Evolutionary conservation across 495 filamentous ascomycete genomes (phyloP), one percentile per base, ranked within the genome.

Genomic region (Apiosordaria backusii): DNA sequence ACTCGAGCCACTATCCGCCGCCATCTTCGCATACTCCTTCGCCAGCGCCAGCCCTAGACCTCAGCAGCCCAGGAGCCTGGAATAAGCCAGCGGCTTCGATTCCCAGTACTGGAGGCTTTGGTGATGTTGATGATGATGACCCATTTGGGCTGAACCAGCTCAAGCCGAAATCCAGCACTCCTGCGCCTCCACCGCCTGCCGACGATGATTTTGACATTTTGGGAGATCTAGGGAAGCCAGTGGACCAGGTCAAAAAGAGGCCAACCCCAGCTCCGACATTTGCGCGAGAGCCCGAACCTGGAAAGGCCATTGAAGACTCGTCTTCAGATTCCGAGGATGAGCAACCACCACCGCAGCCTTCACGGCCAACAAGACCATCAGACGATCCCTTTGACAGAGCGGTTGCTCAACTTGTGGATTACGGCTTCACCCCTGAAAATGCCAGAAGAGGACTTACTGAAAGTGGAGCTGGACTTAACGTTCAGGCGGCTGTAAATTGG

Each of bases 181-280:
- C 79, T 15, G 72, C 79, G 1, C 65, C 77, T 22, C 65, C 76
- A 52, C 64, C 74, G 71, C 70, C 78, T 3, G 86, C 89, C 26
- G 89, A 90, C 71, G 93, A 97, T 68, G 90, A 96, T 59, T 91
- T 96, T 72, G 93, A 99, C 73, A 89, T 99, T 50, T 82, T 99
- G 19, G 95, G 95, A 0, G 83, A 96, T 63, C 81, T 98, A 15
- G 91, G 83, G 15, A 93, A 91, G 66, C 94, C 95, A 1, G 91
- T 97, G 0, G 92, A 93, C 2, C 90, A 94, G 72, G 80, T 94
- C 40, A 80, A 78, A 57, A 70, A 73, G 24, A 75, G 79, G 27
- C 66, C 68, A 29, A 62, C 83, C 7, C 66, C 68, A 45, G 62
- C 83, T 6, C 80, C 82, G 13, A 76, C 77, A 45, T 72, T 70